Conservation (phyloP, 2,329 filamentous ascomycete genomes). For the Fusarium oligoseptatum region DNA sequence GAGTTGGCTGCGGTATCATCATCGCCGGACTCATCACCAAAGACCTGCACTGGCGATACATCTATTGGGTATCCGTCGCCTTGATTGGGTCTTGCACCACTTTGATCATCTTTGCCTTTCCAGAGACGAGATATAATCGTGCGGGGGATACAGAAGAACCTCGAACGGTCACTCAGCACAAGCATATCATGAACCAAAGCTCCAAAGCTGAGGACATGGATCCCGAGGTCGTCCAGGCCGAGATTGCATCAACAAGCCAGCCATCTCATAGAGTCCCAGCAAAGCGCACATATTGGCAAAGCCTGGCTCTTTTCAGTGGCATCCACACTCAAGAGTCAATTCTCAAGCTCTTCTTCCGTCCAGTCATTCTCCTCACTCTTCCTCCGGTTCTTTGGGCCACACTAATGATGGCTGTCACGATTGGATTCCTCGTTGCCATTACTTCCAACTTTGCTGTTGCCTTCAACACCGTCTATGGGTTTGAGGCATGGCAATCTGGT, state of each 20-base stretch:
- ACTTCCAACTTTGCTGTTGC: constrained; percentile 62
- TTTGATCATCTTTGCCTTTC: constrained; percentile 64
- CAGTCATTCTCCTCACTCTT: constrained; percentile 60
- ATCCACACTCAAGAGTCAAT: constrained; percentile 27
- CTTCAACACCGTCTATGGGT: constrained; percentile 55
- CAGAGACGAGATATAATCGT: constrained; percentile 63
- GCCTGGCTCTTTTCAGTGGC: constrained; percentile 24
- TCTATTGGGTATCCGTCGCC: constrained; percentile 62
- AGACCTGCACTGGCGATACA: constrained; percentile 60
- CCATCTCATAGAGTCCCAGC: constrained; percentile 2
- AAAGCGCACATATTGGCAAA: constrained; percentile 18
- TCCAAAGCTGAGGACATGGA: constrained; percentile 6
- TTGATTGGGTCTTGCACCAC: constrained; percentile 60
- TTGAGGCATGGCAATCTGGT: constrained; percentile 59
- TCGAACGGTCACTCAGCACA: not conserved
- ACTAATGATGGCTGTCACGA: constrained; percentile 64
- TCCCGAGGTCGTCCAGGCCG: constrained; percentile 58
- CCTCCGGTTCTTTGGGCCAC: constrained; percentile 67
- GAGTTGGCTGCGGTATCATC: constrained; percentile 55
- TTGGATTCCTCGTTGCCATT: constrained; percentile 66
- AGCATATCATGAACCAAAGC: not conserved
- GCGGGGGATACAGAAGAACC: not conserved
- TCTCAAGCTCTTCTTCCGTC: constrained; percentile 59
- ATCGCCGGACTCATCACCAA: constrained; percentile 61
- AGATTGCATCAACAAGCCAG: not conserved